Evolutionary conservation across 805 yeast species (phyloP).

Genomic region (Metschnikowia aberdeeniae): DNA sequence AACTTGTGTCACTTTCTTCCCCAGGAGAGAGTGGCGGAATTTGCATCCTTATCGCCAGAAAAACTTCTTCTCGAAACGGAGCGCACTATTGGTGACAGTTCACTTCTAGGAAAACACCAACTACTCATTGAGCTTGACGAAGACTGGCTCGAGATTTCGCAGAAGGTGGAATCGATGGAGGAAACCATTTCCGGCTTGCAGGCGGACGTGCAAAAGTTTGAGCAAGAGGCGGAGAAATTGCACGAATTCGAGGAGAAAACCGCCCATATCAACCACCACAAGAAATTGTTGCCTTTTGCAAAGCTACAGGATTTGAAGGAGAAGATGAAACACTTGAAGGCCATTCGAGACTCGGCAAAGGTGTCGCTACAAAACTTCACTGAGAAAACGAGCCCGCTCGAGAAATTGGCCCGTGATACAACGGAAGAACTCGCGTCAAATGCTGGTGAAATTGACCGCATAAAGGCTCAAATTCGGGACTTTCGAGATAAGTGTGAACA

Average conservation of each 20-base stretch:
- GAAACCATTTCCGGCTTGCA: conserved; percentile 29
- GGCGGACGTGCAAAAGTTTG: conserved; percentile 35
- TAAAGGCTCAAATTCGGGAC: conserved; percentile 3
- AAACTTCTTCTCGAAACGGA: conserved; percentile 73
- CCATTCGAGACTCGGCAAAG: conserved; percentile 34
- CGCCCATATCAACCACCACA: conserved; percentile 34
- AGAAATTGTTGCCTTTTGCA: conserved; percentile 40
- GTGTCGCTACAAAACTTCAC: conserved; percentile 25
- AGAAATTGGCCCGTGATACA: conserved; percentile 4
- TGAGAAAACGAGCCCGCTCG: conserved; percentile 23
- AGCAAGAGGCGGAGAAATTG: conserved; percentile 44
- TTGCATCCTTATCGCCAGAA: conserved; percentile 77
- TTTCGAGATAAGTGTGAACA: conserved; percentile 4
- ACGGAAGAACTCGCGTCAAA: neutral
- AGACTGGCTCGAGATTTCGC: conserved; percentile 24
- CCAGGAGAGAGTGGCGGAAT: conserved; percentile 91
- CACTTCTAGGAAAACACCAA: conserved; percentile 54
- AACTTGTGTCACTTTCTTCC: conserved; percentile 93
- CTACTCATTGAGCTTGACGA: conserved; percentile 50
- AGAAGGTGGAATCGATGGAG: conserved; percentile 25
- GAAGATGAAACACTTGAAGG: conserved; percentile 29
- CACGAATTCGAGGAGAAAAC: conserved; percentile 45
- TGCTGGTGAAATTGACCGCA: neutral
- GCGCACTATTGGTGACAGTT: conserved; percentile 66
- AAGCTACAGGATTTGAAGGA: conserved; percentile 35